Evolutionary conservation across 2,329 filamentous ascomycete species (phyloP).

Genomic region (Aspergillus chevalieri): DNA sequence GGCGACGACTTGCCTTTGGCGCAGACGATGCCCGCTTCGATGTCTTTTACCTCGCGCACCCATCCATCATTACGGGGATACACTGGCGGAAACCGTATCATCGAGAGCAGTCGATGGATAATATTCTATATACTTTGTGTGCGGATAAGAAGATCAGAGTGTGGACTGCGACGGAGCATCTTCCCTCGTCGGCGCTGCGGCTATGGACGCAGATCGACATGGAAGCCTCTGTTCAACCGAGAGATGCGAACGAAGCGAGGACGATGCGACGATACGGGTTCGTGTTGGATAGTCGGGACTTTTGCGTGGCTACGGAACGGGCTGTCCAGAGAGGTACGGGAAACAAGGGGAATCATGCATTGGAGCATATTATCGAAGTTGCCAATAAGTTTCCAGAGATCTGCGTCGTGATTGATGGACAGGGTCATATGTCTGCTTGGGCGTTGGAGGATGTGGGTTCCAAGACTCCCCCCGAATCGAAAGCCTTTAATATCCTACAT

Average conservation of each 20-base stretch:
- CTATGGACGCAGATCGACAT: constrained; percentile 80
- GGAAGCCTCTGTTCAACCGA: constrained; percentile 59
- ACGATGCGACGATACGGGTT: constrained; percentile 61
- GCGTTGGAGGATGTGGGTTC: constrained; percentile 79
- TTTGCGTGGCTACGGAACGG: constrained; percentile 68
- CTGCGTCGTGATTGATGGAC: constrained; percentile 76
- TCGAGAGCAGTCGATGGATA: constrained; percentile 70
- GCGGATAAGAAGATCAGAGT: constrained; percentile 73
- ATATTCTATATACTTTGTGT: constrained; percentile 85
- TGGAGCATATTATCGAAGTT: constrained; percentile 79
- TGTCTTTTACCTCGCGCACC: constrained; percentile 83
- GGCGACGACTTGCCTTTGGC: constrained; percentile 80
- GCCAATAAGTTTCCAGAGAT: constrained; percentile 82
- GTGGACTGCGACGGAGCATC: constrained; percentile 72
- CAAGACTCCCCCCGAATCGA: constrained; percentile 58
- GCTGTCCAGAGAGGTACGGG: constrained; percentile 60
- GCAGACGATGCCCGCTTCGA: constrained; percentile 81
- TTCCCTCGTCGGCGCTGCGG: constrained; percentile 65
- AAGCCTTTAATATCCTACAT: constrained; percentile 81
- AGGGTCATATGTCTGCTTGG: constrained; percentile 85
- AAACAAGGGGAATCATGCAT: constrained; percentile 60
- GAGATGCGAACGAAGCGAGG: constrained; percentile 36
- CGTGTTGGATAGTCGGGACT: constrained; percentile 74
- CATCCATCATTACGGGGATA: constrained; percentile 68
- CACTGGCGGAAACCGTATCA: constrained; percentile 80